Conservation (phyloP, 1,284 basidiomycete species). For the Schizopora paradoxa region DNA sequence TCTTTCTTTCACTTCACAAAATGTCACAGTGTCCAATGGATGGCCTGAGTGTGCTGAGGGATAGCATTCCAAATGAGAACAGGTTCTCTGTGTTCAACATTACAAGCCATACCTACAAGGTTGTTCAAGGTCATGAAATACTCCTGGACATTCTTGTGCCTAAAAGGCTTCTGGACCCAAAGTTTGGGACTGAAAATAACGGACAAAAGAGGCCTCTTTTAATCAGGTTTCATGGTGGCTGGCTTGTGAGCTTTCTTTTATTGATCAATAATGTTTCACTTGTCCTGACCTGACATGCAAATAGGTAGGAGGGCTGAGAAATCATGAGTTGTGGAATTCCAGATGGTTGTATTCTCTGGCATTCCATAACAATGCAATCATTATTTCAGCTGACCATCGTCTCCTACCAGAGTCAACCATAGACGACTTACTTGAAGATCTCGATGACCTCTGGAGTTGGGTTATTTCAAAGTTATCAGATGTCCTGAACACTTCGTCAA, state of each 20-base stretch:
- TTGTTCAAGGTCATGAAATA: conserved; percentile 2
- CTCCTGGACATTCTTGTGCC: conserved; percentile 10
- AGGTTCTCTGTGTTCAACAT: conserved; percentile 6
- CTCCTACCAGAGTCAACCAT: conserved; percentile 10
- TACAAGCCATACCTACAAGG: conserved; percentile 10
- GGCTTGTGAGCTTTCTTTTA: conserved; percentile 4
- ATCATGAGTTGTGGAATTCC: conserved; percentile 7
- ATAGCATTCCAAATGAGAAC: too few species aligned
- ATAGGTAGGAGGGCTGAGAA: conserved; percentile 8
- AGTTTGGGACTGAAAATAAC: neutral
- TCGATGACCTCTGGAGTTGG: conserved; percentile 13
- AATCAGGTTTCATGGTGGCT: conserved; percentile 13
- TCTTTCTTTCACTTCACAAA: too few species aligned
- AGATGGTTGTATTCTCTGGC: conserved; percentile 7
- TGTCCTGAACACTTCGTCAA: conserved; percentile 1
- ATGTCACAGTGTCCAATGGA: too few species aligned
- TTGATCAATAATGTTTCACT: neutral
- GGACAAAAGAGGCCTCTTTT: conserved; percentile 7
- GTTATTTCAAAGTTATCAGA: neutral
- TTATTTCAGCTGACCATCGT: conserved; percentile 13
- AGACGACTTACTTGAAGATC: conserved; percentile 10
- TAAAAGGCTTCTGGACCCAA: conserved; percentile 3
- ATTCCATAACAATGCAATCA: conserved; percentile 11
- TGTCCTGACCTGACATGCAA: neutral
- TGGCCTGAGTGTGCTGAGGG: too few species aligned